These are phyloP conservation scores for Hyaloraphidium curvatum DNA, from an alignment of 192 early-diverging fungal genomes.

Conservation along the genomic window DNA sequence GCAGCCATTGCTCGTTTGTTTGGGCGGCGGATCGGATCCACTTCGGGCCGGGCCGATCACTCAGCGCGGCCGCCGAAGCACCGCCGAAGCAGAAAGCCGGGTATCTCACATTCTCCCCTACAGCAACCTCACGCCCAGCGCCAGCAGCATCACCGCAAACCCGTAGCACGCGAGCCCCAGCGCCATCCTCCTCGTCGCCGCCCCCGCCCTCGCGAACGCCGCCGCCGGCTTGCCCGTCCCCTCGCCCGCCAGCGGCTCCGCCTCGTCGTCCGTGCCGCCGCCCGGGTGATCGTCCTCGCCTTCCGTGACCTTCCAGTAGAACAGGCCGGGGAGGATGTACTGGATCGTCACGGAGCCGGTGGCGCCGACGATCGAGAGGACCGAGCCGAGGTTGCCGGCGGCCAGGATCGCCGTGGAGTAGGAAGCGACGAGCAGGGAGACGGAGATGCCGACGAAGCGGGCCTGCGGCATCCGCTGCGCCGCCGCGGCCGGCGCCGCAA, in stretches of 20 bases:
- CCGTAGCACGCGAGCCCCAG: conserved; percentile 47
- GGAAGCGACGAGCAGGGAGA: conserved; percentile 15
- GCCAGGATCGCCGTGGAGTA: conserved; percentile 56
- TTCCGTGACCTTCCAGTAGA: conserved; percentile 72
- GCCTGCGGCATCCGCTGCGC: background rate
- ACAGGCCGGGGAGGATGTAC: conserved; percentile 84
- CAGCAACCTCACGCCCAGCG: conserved; percentile 17
- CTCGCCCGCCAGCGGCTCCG: background rate
- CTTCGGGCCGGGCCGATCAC: no score
- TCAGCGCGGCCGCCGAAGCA: no score
- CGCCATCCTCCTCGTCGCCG: conserved; percentile 38
- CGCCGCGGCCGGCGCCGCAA: background rate
- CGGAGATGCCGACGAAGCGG: conserved; percentile 3
- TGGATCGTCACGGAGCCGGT: conserved; percentile 91
- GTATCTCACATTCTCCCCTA: no score
- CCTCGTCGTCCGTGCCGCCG: background rate
- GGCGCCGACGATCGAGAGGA: conserved; percentile 83
- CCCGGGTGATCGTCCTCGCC: conserved; percentile 10
- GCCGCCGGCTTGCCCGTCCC: background rate
- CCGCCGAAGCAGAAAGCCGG: no score
- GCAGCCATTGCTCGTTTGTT: no score
- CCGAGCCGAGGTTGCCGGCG: conserved; percentile 50
- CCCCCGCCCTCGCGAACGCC: conserved; percentile 22
- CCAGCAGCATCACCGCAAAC: conserved; percentile 56
- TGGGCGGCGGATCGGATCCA: no score